phyloP scores from a whole-genome alignment of 2,329 filamentous ascomycete genomes.

The Ceratocystis eucalypticola region DNA sequence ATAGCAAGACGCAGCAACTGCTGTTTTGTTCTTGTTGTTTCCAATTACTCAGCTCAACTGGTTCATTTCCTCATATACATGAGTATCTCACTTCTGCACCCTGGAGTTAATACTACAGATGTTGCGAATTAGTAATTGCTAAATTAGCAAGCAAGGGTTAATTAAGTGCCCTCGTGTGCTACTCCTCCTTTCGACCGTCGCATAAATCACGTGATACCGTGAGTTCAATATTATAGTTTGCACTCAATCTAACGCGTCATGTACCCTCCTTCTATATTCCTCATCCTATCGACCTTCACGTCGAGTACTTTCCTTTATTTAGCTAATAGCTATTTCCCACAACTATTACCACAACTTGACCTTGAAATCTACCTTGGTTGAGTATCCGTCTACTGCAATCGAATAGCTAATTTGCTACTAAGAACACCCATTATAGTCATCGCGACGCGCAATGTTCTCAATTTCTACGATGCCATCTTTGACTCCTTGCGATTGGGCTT shows the following conservation, averaged over 20 bases:
- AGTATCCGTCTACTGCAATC: neutral
- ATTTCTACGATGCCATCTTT: constrained; percentile 33
- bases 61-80: too few species aligned
- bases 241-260: neutral
- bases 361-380: constrained; percentile 1
- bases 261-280: neutral
- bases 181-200: neutral
- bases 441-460: constrained; percentile 29
- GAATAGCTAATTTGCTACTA: neutral
- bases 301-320: neutral
- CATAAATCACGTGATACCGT: neutral
- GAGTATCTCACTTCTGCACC: too few species aligned
- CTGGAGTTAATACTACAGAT: neutral
- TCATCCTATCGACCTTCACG: neutral
- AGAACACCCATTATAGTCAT: constrained; percentile 1
- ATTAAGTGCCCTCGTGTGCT: neutral
- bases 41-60: neutral
- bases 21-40: neutral
- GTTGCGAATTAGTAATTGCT: neutral
- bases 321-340: neutral
- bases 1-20: neutral
- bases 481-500: constrained; percentile 30
- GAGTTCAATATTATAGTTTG: neutral
- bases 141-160: too few species aligned
- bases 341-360: neutral